These are phyloP conservation scores for Epichloe glyceriae DNA, from an alignment of 2,329 filamentous ascomycete genomes.

Conservation along the genomic window DNA sequence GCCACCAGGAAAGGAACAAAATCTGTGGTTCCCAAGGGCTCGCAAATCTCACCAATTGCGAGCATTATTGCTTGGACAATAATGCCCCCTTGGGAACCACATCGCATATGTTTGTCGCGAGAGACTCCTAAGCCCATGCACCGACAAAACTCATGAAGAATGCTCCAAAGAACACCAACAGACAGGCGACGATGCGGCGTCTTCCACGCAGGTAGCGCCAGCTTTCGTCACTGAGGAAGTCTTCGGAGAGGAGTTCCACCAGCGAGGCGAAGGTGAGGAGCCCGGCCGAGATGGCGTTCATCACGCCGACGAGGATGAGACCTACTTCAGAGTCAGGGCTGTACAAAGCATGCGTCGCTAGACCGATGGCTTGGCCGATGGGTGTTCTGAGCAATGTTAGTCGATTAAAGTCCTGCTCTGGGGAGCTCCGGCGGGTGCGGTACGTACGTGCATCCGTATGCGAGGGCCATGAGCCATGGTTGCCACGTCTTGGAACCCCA, in stretches of 20 bases:
- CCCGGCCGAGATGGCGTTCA: slow-evolving; percentile 61
- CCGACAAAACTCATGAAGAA: slow-evolving; percentile 52
- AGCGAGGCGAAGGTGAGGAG: slow-evolving; percentile 59
- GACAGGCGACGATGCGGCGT: slow-evolving; percentile 39
- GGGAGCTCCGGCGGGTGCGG: background rate
- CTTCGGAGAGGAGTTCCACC: slow-evolving; percentile 59
- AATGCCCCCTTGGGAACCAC: background rate
- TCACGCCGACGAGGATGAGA: slow-evolving; percentile 57
- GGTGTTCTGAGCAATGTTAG: slow-evolving; percentile 32
- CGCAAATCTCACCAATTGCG: slow-evolving; percentile 1
- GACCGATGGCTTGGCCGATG: slow-evolving; percentile 59
- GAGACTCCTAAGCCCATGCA: slow-evolving; percentile 39
- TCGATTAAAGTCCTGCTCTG: background rate
- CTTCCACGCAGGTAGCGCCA: slow-evolving; percentile 42
- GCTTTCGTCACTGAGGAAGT: slow-evolving; percentile 54
- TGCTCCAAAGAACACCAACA: slow-evolving; percentile 45
- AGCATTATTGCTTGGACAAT: background rate
- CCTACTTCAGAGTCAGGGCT: slow-evolving; percentile 53
- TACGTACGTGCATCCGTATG: slow-evolving; percentile 36
- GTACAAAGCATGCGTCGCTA: slow-evolving; percentile 57
- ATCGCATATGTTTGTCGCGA: background rate
- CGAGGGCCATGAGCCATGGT: slow-evolving; percentile 44
- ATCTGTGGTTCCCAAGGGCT: background rate
- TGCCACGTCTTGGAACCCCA: slow-evolving; percentile 27
- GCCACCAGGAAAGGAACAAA: background rate